These are phyloP conservation scores for Melastoma candidum DNA, from an alignment of 441 rosid species.

Conservation along the genomic window DNA sequence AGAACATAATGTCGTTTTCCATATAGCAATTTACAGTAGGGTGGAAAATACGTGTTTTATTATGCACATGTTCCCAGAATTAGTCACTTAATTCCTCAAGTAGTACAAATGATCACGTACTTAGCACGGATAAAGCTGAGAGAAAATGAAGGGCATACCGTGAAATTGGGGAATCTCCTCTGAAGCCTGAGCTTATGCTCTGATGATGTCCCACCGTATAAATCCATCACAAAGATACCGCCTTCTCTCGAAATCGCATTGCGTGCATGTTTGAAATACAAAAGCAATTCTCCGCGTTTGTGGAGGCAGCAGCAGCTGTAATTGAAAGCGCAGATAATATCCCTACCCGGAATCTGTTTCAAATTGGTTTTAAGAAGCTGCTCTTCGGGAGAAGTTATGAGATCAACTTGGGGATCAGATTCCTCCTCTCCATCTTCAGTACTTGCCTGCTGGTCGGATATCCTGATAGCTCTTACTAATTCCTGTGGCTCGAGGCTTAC, in stretches of 20 bases:
- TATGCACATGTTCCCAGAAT: too few species aligned
- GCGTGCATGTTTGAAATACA: slow-evolving; percentile 62
- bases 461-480: slow-evolving; percentile 27
- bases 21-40: too few species aligned
- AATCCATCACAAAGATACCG: slow-evolving; percentile 72
- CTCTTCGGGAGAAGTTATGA: slow-evolving; percentile 14
- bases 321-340: slow-evolving; percentile 76
- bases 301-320: slow-evolving; percentile 89
- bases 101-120: background rate
- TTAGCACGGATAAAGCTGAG: slow-evolving; percentile 1
- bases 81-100: too few species aligned
- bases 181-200: slow-evolving; percentile 69
- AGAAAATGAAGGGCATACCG: slow-evolving; percentile 28
- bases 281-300: slow-evolving; percentile 51
- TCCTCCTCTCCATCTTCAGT: slow-evolving; percentile 19
- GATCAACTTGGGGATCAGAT: slow-evolving; percentile 20
- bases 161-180: slow-evolving; percentile 65
- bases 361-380: slow-evolving; percentile 9
- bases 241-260: slow-evolving; percentile 55
- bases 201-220: slow-evolving; percentile 81
- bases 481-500: slow-evolving; percentile 39
- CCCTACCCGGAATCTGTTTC: slow-evolving; percentile 41
- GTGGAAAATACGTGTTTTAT: too few species aligned
- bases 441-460: slow-evolving; percentile 22
- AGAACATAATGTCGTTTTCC: too few species aligned